These are phyloP conservation scores for Lophiostoma macrostomum DNA, from an alignment of 495 filamentous ascomycete species.

Conservation along the genomic window DNA sequence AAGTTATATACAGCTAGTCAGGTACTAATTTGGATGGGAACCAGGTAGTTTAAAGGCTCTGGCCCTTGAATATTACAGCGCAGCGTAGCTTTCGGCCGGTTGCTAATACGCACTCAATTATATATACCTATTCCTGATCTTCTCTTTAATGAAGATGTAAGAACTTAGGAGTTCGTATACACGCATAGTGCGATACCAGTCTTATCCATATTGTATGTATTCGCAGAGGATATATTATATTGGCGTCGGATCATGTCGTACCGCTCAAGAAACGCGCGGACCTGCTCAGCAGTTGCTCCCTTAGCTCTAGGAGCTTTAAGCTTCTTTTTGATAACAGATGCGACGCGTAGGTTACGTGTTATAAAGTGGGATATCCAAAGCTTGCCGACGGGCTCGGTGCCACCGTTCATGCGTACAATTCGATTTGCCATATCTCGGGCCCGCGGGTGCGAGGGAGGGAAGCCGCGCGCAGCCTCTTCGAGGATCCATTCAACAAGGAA, in stretches of 20 bases:
- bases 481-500: constrained; percentile 19
- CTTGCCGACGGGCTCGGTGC: neutral
- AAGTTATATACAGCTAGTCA: constrained; percentile 1
- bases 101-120: neutral
- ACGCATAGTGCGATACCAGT: neutral
- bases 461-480: constrained; percentile 9
- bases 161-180: neutral
- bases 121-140: constrained; percentile 5
- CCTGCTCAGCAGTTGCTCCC: neutral
- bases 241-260: neutral
- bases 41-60: constrained; percentile 2
- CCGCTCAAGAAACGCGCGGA: constrained; percentile 5
- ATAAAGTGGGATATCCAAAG: neutral
- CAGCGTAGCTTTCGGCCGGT: neutral
- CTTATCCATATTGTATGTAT: constrained; percentile 14
- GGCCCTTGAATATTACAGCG: neutral
- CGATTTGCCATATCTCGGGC: constrained; percentile 6
- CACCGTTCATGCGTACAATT: neutral
- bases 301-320: neutral
- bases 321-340: neutral
- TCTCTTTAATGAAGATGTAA: constrained; percentile 4
- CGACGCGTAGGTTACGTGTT: neutral
- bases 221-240: constrained; percentile 4
- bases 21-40: constrained; percentile 1
- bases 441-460: constrained; percentile 1